These are phyloP conservation scores for Alternaria viburni DNA, from an alignment of 2,329 filamentous ascomycete species.

Conservation along the genomic window DNA sequence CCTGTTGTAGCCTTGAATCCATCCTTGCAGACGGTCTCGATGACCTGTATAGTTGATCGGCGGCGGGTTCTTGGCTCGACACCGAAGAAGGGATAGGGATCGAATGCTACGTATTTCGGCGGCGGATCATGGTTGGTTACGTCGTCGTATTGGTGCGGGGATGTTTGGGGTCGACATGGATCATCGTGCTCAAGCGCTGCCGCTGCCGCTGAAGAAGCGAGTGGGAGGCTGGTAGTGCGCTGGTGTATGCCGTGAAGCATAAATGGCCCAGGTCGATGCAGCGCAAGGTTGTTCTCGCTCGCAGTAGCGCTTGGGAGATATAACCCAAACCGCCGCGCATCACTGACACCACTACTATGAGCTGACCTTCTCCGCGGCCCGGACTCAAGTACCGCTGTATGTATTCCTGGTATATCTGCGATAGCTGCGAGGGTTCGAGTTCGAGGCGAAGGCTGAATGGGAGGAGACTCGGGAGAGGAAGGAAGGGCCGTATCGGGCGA, in stretches of 20 bases:
- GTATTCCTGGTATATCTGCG: background rate
- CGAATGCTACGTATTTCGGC: slow-evolving; percentile 2
- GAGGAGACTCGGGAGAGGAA: background rate
- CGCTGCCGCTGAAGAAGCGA: background rate
- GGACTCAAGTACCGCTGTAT: background rate
- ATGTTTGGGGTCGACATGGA: background rate
- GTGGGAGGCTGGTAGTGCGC: background rate
- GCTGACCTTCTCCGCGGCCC: background rate
- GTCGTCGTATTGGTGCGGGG: background rate
- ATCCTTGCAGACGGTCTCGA: background rate
- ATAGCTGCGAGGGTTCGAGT: background rate
- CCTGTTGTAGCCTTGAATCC: background rate
- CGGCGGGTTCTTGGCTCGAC: background rate
- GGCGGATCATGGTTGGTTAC: background rate
- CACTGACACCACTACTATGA: background rate
- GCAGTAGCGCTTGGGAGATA: background rate
- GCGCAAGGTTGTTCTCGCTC: background rate
- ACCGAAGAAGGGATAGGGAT: slow-evolving; percentile 3
- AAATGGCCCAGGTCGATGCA: background rate
- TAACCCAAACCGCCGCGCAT: background rate
- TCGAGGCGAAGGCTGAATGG: background rate
- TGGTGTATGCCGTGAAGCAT: background rate
- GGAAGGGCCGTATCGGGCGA: background rate
- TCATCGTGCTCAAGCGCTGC: background rate
- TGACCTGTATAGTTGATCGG: background rate